Conservation (phyloP, 768 basidiomycete species). For the Suillus decipiens region DNA sequence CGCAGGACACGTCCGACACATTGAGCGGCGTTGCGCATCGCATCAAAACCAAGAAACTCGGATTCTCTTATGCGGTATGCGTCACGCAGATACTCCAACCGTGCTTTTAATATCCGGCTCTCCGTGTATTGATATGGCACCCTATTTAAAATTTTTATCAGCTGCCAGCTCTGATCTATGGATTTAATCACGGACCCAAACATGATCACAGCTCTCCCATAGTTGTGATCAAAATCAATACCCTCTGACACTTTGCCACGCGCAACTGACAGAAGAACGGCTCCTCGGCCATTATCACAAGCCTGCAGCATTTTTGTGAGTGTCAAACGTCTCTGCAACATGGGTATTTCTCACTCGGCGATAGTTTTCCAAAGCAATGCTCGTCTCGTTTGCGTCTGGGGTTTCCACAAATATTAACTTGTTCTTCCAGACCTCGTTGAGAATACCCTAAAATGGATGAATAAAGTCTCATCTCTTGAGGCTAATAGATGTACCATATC, state of each 20-base stretch:
- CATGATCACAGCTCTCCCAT: conserved; percentile 98
- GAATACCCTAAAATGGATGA: conserved; percentile 69
- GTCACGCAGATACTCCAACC: conserved; percentile 96
- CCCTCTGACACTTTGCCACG: conserved; percentile 99
- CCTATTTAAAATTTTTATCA: conserved; percentile 39
- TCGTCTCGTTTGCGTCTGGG: conserved; percentile 98
- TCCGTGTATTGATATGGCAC: conserved; percentile 99
- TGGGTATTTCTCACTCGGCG: conserved; percentile 60
- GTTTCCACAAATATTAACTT: conserved; percentile 99
- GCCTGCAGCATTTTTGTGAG: conserved; percentile 52
- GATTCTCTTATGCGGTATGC: conserved; percentile 98
- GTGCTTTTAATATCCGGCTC: conserved; percentile 94
- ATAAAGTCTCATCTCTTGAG: neutral
- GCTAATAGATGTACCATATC: conserved; percentile 79
- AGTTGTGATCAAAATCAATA: conserved; percentile 99
- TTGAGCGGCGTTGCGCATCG: conserved; percentile 98
- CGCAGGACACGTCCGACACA: conserved; percentile 97
- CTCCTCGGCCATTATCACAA: conserved; percentile 97
- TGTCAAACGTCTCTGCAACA: too few species aligned
- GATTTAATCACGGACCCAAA: conserved; percentile 69
- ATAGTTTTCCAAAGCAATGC: conserved; percentile 96
- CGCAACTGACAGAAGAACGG: conserved; percentile 94
- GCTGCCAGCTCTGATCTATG: conserved; percentile 1
- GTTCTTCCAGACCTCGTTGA: conserved; percentile 99
- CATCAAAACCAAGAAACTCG: conserved; percentile 98